A percentile compares a stretch with the other conserved stretches of the same genome.
Conservation (phyloP, 306 rosid species). For the Castanospermum australe region DNA sequence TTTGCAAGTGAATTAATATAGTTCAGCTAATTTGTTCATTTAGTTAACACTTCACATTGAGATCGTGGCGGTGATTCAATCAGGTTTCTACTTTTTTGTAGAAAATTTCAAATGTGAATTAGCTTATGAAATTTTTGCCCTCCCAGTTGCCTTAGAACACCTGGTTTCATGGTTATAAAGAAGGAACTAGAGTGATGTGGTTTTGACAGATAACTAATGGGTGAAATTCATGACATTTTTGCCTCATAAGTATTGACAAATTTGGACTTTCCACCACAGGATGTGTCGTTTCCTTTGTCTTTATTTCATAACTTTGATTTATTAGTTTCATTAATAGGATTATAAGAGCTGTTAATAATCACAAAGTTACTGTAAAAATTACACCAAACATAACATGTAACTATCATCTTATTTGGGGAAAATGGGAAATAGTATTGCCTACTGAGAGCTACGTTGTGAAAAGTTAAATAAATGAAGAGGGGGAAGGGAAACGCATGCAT, state of each 20-base stretch:
- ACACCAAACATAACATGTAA: neutral
- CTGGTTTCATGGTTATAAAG: neutral
- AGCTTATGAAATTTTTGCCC: neutral
- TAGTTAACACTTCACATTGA: neutral
- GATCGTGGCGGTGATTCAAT: neutral
- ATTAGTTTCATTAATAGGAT: neutral
- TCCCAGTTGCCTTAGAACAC: neutral
- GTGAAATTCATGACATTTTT: neutral
- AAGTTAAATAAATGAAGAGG: neutral
- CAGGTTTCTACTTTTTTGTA: neutral
- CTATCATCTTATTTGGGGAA: neutral
- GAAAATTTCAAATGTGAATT: neutral
- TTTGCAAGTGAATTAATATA: neutral
- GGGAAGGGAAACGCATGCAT: neutral
- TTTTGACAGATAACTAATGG: neutral
- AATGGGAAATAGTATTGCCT: neutral
- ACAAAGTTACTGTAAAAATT: neutral
- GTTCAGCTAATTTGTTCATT: neutral
- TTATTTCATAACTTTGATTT: neutral
- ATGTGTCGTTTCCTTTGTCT: neutral
- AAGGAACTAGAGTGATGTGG: neutral
- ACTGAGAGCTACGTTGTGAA: neutral
- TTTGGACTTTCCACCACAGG: neutral
- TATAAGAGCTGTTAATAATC: neutral
- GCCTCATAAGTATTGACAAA: neutral